phyloP scores from a whole-genome alignment of 257 asterid genomes.

The Misopates orontium region DNA sequence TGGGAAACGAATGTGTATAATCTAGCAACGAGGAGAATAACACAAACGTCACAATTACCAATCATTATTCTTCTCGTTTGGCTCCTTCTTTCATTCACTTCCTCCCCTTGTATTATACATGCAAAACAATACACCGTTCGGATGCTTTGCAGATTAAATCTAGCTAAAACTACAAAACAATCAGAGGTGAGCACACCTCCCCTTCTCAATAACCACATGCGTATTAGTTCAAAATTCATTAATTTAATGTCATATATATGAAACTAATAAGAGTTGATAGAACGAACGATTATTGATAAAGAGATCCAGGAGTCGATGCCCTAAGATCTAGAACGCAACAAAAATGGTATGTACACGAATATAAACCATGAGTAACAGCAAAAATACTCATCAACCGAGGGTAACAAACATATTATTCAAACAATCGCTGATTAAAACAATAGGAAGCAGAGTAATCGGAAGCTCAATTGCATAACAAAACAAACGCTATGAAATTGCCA shows the following conservation, averaged over 20 bases:
- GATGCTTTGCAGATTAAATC: too few relatives aligned
- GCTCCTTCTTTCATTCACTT: too few relatives aligned
- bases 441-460: conserved; percentile 13
- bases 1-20: too few relatives aligned
- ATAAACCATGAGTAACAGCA: background rate
- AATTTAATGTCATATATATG: too few relatives aligned
- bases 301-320: background rate
- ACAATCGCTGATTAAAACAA: conserved; percentile 11
- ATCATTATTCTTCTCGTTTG: too few relatives aligned
- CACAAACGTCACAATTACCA: too few relatives aligned
- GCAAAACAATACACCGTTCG: too few relatives aligned
- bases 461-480: conserved; percentile 18
- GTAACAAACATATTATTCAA: conserved; percentile 28
- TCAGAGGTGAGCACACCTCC: background rate
- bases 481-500: conserved; percentile 15
- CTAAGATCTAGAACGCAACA: background rate
- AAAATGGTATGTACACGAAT: background rate
- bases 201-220: background rate
- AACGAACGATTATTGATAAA: background rate
- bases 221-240: background rate
- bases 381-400: background rate
- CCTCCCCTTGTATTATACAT: too few relatives aligned
- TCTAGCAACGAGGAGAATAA: too few relatives aligned
- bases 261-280: too few relatives aligned
- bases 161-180: background rate